Base-by-base conservation (phyloP, 768 basidiomycete genomes). In the Pleurotus tuoliensis region DNA sequence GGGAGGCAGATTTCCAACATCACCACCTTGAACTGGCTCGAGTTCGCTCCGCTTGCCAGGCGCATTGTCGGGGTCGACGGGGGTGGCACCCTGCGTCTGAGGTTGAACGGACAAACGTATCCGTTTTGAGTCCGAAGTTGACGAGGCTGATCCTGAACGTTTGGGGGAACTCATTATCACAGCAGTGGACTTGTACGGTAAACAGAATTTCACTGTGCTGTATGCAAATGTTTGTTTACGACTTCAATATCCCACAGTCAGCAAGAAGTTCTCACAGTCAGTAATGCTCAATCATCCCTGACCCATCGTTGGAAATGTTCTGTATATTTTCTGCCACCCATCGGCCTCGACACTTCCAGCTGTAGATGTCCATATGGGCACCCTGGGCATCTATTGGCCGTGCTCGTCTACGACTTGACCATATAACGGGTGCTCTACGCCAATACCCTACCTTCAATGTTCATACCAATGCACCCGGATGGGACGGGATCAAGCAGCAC, bases 1-100 rank as follows among this genome's bases (percentile, higher is more conserved):
- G 39, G 51, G 51, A 53, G 51, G 51, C 7, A 94, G 73, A 73
- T 94, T 95, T 38, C 80, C 88, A 61, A 94, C 81, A 61, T 94
- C 91, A 16, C 84, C 82, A 45, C 85, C 83, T 60, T 83, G 80
- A 57, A 94, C 78, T 47, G 93, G 93, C 64, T 94, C 92, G 56
- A 91, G 82, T 72, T 95, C 94, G 68, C 84, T 83, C 62, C 92
- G 89, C 73, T 94, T 95, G 61, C 94, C 94, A 0, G 81, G 79
- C 20, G 92, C 92, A 61, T 73, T 76, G 58, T 92, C 86, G 20
- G 87, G 86, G 73, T 94, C 91, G 12, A 92, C 88, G 18, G 85
- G 81, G 4, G 82, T 76, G 22, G 80, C 88, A n/a, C 87, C 87
- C 64, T 89, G 86, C 51, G 70, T 73, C 58, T 78, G 78, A 54